phyloP scores from a whole-genome alignment of 106 monocot genomes.

The Allium cepa region DNA sequence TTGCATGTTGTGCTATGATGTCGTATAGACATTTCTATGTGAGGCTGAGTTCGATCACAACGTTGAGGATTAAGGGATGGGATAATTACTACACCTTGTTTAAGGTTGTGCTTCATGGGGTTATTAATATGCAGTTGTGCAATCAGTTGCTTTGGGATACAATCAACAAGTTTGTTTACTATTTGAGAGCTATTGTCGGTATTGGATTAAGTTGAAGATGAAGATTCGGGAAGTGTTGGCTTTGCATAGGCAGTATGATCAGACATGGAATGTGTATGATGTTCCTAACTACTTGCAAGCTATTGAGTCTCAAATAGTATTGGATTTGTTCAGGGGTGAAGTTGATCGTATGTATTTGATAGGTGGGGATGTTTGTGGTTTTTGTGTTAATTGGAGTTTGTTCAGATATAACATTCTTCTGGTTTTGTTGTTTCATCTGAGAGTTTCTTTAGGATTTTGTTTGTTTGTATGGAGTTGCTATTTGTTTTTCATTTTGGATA shows the following conservation, averaged over 20 bases:
- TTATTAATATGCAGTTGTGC: constrained; percentile 90
- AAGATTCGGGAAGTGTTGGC: constrained; percentile 72
- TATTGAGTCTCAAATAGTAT: constrained; percentile 66
- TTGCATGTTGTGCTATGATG: constrained; percentile 89
- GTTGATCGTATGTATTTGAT: background rate
- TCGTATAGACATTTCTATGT: constrained; percentile 85
- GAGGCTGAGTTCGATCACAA: constrained; percentile 33
- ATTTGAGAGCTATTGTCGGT: constrained; percentile 92
- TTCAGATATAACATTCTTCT: no score
- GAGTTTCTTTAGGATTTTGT: no score
- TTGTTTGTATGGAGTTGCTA: no score
- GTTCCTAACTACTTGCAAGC: constrained; percentile 98
- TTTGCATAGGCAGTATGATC: constrained; percentile 66
- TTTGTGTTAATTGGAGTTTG: no score
- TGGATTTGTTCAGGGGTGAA: constrained; percentile 81
- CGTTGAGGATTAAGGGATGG: constrained; percentile 84
- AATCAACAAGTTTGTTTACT: constrained; percentile 97
- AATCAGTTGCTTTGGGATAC: constrained; percentile 99
- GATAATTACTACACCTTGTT: constrained; percentile 95
- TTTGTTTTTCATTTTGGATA: no score
- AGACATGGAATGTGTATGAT: constrained; percentile 98
- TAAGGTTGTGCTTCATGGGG: constrained; percentile 89
- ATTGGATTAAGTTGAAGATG: constrained; percentile 76
- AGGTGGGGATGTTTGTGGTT: no score
- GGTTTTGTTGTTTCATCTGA: no score